phyloP scores from a whole-genome alignment of 768 basidiomycete species.

The Butyriboletus loyo region DNA sequence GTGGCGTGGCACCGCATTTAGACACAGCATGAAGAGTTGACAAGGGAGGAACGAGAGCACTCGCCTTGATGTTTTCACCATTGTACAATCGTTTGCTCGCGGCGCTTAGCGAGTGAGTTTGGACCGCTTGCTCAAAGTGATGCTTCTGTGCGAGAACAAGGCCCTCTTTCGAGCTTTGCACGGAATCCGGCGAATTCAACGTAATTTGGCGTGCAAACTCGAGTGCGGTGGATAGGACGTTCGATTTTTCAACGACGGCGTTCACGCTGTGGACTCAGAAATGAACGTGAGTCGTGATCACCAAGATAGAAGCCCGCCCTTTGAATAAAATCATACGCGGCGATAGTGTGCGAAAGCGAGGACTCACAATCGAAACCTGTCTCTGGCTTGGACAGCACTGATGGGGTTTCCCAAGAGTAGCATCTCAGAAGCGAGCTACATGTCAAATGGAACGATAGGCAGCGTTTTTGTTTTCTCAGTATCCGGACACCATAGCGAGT shows the following conservation, averaged over 20 bases:
- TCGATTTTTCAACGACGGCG: conserved; percentile 51
- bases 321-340: conserved; percentile 7
- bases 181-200: conserved; percentile 73
- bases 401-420: conserved; percentile 70
- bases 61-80: conserved; percentile 69
- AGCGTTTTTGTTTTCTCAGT: conserved; percentile 13
- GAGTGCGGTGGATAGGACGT: conserved; percentile 60
- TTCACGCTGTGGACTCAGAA: conserved; percentile 54
- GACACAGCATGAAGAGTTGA: neutral
- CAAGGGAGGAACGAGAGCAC: conserved; percentile 8
- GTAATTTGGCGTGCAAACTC: conserved; percentile 56
- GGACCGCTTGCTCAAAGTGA: conserved; percentile 50
- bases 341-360: conserved; percentile 14
- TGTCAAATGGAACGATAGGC: neutral
- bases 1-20: neutral
- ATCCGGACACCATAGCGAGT: conserved; percentile 7
- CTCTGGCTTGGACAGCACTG: conserved; percentile 62
- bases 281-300: conserved; percentile 14
- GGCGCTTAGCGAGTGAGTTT: conserved; percentile 42
- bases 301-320: conserved; percentile 7
- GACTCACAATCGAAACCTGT: conserved; percentile 72
- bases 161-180: conserved; percentile 72
- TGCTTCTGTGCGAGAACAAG: conserved; percentile 54
- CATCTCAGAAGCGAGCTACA: conserved; percentile 73
- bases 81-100: conserved; percentile 53